Conservation (phyloP, 78 protist genomes). For the Protostelium mycophagum region DNA sequence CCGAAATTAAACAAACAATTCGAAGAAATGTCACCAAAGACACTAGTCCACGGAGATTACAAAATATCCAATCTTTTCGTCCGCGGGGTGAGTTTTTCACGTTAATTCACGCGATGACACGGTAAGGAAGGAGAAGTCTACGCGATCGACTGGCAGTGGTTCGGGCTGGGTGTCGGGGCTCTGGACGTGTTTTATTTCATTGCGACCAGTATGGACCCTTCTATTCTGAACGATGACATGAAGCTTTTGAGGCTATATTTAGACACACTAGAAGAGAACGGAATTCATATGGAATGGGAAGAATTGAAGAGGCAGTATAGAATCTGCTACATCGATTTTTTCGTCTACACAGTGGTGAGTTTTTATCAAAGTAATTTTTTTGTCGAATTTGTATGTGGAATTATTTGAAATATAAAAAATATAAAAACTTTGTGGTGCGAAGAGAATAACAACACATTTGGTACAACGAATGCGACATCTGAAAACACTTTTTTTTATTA, state of each 20-base stretch:
- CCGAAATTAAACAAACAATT: not conserved
- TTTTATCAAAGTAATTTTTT: too few species aligned
- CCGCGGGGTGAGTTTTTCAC: not conserved
- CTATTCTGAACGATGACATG: not conserved
- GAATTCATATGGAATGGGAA: not conserved
- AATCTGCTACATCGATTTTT: not conserved
- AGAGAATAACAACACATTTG: not conserved
- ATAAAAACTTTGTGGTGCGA: not conserved
- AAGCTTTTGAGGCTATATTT: too few species aligned
- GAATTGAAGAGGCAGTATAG: not conserved
- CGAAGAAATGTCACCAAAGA: not conserved
- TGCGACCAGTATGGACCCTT: not conserved
- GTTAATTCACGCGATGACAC: not conserved
- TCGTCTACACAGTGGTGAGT: not conserved
- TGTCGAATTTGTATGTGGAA: too few species aligned
- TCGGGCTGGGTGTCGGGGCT: not conserved
- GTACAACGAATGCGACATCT: too few species aligned
- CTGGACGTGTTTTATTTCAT: not conserved
- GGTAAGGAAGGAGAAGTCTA: not conserved
- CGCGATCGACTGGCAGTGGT: not conserved
- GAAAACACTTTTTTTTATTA: too few species aligned
- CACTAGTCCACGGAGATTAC: not conserved
- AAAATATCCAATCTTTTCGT: not conserved
- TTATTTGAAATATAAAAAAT: too few species aligned
- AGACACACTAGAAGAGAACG: not conserved